Evolutionary conservation across 768 basidiomycete genomes (phyloP).

Genomic region (Tricholoma bakamatsutake): DNA sequence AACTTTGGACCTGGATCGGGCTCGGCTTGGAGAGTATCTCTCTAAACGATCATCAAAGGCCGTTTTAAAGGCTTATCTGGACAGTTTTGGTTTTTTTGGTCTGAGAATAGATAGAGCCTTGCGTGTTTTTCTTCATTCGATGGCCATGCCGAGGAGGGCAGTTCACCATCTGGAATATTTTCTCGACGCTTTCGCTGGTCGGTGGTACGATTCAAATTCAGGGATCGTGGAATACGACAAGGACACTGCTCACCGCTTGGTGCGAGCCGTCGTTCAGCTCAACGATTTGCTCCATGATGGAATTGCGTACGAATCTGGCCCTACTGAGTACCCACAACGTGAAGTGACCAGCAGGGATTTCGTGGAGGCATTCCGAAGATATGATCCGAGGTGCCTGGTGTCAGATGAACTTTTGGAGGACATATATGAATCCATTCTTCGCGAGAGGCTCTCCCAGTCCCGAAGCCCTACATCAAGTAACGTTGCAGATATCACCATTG

Average conservation of each 20-base stretch:
- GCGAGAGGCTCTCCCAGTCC: constrained; percentile 70
- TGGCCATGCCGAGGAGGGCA: constrained; percentile 46
- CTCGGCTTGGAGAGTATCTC: constrained; percentile 80
- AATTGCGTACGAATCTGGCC: constrained; percentile 57
- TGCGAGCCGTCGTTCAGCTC: constrained; percentile 78
- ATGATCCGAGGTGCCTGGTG: constrained; percentile 65
- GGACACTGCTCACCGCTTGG: constrained; percentile 71
- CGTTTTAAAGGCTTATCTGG: constrained; percentile 79
- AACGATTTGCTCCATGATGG: constrained; percentile 82
- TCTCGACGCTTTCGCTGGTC: constrained; percentile 76
- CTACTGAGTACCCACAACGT: constrained; percentile 46
- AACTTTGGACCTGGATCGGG: constrained; percentile 76
- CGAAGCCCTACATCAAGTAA: constrained; percentile 37
- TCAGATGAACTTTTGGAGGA: constrained; percentile 72
- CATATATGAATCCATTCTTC: constrained; percentile 71
- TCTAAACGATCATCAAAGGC: constrained; percentile 65
- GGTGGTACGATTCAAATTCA: constrained; percentile 90
- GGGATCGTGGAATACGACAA: constrained; percentile 74
- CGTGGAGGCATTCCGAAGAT: constrained; percentile 73
- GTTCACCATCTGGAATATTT: constrained; percentile 56
- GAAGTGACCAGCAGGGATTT: constrained; percentile 75
- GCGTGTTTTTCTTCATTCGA: constrained; percentile 80
- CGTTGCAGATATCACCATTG: constrained; percentile 49
- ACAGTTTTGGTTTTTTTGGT: constrained; percentile 80
- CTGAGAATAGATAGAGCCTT: constrained; percentile 85